These are phyloP conservation scores for Candida montana DNA, from an alignment of 805 yeast genomes.

Conservation along the genomic window DNA sequence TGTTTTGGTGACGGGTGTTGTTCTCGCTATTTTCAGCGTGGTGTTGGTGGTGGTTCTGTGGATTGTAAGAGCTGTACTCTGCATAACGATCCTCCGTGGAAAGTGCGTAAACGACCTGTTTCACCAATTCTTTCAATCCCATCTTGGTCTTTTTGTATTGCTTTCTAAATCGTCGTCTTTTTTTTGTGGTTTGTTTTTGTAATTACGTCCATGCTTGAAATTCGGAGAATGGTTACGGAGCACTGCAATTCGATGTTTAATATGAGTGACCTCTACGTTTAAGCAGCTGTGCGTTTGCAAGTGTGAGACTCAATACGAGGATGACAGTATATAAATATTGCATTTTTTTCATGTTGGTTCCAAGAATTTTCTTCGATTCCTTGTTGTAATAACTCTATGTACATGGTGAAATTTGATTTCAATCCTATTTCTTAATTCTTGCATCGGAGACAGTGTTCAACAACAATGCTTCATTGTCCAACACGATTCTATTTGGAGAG, in stretches of 20 bases:
- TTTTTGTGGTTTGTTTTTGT: neutral
- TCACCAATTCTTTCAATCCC: conserved; percentile 42
- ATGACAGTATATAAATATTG: too few species aligned
- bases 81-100: conserved; percentile 68
- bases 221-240: too few species aligned
- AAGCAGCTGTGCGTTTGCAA: too few species aligned
- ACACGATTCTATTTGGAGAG: conserved; percentile 87
- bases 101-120: conserved; percentile 56
- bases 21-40: conserved; percentile 1
- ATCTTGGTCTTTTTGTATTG: conserved; percentile 10
- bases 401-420: neutral
- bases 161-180: neutral
- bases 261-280: too few species aligned
- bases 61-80: conserved; percentile 48
- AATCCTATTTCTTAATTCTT: conserved; percentile 35
- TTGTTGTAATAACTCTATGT: neutral
- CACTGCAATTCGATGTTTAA: too few species aligned
- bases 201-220: neutral
- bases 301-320: too few species aligned
- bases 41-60: conserved; percentile 20
- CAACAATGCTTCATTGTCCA: conserved; percentile 88
- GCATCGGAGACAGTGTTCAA: conserved; percentile 83
- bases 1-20: conserved; percentile 5
- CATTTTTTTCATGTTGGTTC: too few species aligned
- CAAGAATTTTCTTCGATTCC: too few species aligned